Evolutionary conservation across 306 rosid species (phyloP).

Genomic region (Rosa multiflora): DNA sequence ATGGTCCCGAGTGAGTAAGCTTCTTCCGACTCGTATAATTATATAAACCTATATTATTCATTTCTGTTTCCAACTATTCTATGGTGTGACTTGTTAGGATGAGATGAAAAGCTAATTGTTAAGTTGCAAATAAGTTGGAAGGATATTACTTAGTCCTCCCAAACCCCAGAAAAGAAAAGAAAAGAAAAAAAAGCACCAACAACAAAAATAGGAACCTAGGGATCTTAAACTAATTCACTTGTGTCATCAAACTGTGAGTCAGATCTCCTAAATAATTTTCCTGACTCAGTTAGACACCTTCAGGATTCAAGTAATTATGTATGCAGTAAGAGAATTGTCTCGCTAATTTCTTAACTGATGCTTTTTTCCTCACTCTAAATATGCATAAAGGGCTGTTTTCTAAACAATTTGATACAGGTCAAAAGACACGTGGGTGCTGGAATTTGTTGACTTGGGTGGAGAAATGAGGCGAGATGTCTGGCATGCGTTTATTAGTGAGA

Average conservation of each 20-base stretch:
- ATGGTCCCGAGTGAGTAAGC: slow-evolving; percentile 66
- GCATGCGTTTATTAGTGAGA: slow-evolving; percentile 84
- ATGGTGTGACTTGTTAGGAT: background rate
- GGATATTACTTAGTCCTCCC: background rate
- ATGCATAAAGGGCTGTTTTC: slow-evolving; percentile 21
- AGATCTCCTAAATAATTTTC: background rate
- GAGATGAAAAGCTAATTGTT: background rate
- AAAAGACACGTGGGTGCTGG: slow-evolving; percentile 71
- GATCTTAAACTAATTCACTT: background rate
- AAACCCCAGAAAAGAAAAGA: background rate
- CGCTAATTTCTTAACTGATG: background rate
- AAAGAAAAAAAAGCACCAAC: background rate
- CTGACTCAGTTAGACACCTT: background rate
- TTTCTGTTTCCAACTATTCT: background rate
- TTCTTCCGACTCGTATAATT: slow-evolving; percentile 29
- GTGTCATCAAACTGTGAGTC: background rate
- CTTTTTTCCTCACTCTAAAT: background rate
- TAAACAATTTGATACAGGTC: slow-evolving; percentile 44
- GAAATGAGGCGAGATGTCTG: slow-evolving; percentile 97
- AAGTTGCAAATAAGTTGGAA: background rate
- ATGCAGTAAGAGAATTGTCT: background rate
- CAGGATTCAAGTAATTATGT: background rate
- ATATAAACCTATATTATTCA: background rate
- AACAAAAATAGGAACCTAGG: no score
- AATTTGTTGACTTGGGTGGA: slow-evolving; percentile 95